A percentile compares a stretch with the other conserved stretches of the same genome.
These are phyloP conservation scores for Trichophyton schoenleinii DNA, from an alignment of 2,329 filamentous ascomycete species.

Conservation along the genomic window DNA sequence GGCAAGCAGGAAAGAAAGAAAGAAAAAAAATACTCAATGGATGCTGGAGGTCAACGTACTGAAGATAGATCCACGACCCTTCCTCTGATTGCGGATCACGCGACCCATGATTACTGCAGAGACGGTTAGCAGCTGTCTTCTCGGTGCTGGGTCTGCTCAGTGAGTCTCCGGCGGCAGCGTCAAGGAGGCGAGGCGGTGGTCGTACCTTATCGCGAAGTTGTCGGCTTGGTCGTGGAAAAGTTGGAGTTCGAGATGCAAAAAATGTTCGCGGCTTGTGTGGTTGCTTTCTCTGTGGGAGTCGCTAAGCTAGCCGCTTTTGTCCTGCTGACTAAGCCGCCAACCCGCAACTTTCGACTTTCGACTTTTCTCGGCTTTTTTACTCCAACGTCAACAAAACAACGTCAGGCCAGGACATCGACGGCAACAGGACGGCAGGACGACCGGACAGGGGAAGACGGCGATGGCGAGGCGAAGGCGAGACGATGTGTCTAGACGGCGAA, in stretches of 20 bases:
- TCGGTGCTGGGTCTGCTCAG: background rate
- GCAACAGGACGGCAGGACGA: too few relatives aligned
- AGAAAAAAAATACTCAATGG: slow-evolving; percentile 14
- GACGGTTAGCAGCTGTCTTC: background rate
- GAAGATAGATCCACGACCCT: slow-evolving; percentile 67
- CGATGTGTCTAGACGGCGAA: too few relatives aligned
- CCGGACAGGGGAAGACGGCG: too few relatives aligned
- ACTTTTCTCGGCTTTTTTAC: background rate
- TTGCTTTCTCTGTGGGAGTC: slow-evolving; percentile 29
- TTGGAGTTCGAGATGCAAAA: slow-evolving; percentile 16
- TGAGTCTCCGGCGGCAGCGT: background rate
- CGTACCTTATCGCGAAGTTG: slow-evolving; percentile 34
- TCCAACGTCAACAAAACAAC: background rate
- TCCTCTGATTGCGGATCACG: slow-evolving; percentile 67
- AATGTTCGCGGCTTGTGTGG: slow-evolving; percentile 26
- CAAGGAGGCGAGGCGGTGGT: slow-evolving; percentile 4
- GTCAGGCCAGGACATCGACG: background rate
- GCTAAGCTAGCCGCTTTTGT: slow-evolving; percentile 33
- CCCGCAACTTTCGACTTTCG: background rate
- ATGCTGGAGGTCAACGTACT: slow-evolving; percentile 42
- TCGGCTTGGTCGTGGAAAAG: slow-evolving; percentile 24
- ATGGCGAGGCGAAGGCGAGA: too few relatives aligned
- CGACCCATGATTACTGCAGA: slow-evolving; percentile 45
- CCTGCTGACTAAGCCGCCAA: slow-evolving; percentile 11
- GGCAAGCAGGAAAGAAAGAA: background rate